Percentiles rank a stretch among this genome's conserved stretches.
Evolutionary conservation across 768 basidiomycete genomes (phyloP).

Genomic region (Kondoa subrosea): DNA sequence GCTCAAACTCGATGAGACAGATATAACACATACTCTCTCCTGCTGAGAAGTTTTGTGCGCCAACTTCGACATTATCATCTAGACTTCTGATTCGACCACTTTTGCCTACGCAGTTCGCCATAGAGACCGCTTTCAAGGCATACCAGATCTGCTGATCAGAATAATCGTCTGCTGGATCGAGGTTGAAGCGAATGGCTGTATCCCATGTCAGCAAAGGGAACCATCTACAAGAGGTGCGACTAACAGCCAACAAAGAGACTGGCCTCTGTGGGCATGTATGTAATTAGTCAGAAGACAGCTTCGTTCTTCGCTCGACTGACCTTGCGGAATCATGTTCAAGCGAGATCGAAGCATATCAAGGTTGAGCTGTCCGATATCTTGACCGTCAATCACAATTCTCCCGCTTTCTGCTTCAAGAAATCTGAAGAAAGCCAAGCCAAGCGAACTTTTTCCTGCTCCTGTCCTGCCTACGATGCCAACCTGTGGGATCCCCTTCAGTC

Average conservation of each 20-base stretch:
- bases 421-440: constrained; percentile 36
- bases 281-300: background rate
- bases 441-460: constrained; percentile 38
- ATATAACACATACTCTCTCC: constrained; percentile 14
- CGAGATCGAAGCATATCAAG: constrained; percentile 47
- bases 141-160: constrained; percentile 1
- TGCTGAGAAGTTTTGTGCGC: constrained; percentile 27
- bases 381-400: constrained; percentile 32
- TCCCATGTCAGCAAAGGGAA: background rate
- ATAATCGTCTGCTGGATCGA: constrained; percentile 12
- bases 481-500: background rate
- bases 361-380: constrained; percentile 33
- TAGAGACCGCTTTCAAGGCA: constrained; percentile 7
- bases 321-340: constrained; percentile 41
- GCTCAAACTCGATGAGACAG: constrained; percentile 25
- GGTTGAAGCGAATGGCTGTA: constrained; percentile 16
- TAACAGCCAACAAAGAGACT: constrained; percentile 6
- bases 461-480: constrained; percentile 37
- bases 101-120: background rate
- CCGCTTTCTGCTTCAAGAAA: constrained; percentile 35
- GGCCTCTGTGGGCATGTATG: background rate
- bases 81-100: background rate
- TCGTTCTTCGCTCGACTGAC: background rate
- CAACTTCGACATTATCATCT: background rate
- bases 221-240: background rate